Evolutionary conservation across 2,329 filamentous ascomycete genomes (phyloP).

Genomic region (Diaporthe destruens): DNA sequence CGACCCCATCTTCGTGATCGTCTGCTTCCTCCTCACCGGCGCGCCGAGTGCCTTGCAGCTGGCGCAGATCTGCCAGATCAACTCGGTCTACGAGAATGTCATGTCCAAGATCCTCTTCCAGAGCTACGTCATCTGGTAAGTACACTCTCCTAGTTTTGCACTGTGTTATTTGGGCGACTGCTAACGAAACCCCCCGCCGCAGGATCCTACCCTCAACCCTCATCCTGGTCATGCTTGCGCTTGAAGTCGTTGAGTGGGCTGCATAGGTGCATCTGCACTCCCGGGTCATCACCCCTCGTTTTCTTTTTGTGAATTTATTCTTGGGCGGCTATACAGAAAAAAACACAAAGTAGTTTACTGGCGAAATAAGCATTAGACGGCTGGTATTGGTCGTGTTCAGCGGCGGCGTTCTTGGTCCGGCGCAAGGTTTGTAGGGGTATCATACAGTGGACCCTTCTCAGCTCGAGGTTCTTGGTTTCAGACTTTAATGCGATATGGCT

Average conservation of each 20-base stretch:
- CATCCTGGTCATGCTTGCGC: slow-evolving; percentile 87
- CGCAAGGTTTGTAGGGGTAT: neutral
- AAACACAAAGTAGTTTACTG: slow-evolving; percentile 10
- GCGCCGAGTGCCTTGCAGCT: slow-evolving; percentile 94
- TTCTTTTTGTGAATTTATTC: slow-evolving; percentile 30
- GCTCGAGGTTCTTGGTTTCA: neutral
- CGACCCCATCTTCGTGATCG: slow-evolving; percentile 97
- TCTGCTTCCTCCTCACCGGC: slow-evolving; percentile 95
- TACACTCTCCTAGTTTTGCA: slow-evolving; percentile 40
- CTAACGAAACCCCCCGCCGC: slow-evolving; percentile 46
- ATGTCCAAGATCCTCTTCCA: slow-evolving; percentile 96
- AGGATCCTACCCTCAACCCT: slow-evolving; percentile 96
- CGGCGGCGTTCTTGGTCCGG: slow-evolving; percentile 19
- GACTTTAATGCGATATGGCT: neutral
- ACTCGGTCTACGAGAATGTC: slow-evolving; percentile 92
- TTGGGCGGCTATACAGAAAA: slow-evolving; percentile 21
- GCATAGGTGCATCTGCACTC: slow-evolving; percentile 35
- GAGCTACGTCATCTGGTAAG: slow-evolving; percentile 94
- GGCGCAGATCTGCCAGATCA: slow-evolving; percentile 98
- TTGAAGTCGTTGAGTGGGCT: slow-evolving; percentile 95
- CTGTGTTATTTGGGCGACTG: slow-evolving; percentile 4
- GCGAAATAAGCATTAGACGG: slow-evolving; percentile 7
- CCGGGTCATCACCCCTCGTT: neutral
- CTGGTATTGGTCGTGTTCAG: slow-evolving; percentile 19
- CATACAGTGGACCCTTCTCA: neutral